A percentile compares a stretch with the other conserved stretches of the same genome.
phyloP scores from a whole-genome alignment of 2,329 filamentous ascomycete species.

The Paracoccidioides brasiliensis region DNA sequence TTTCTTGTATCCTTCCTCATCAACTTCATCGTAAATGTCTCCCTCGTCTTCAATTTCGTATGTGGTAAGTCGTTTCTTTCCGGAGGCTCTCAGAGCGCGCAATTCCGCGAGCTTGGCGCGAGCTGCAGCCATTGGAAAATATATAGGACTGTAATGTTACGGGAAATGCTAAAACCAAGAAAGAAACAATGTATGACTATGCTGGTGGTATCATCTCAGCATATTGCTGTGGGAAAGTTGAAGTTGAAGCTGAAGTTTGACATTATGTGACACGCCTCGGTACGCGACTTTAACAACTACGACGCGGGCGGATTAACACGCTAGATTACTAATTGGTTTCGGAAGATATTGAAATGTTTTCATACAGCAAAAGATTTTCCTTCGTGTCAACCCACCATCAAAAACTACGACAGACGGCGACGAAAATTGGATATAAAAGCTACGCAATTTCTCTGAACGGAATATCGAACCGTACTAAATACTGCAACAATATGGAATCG shows the following conservation, averaged over 20 bases:
- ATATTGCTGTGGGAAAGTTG: neutral
- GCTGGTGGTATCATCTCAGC: neutral
- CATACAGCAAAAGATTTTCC: no score
- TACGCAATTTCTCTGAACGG: neutral
- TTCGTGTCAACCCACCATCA: no score
- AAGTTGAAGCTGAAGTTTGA: neutral
- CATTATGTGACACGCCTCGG: neutral
- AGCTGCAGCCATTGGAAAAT: slow-evolving; percentile 9
- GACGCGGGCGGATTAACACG: neutral
- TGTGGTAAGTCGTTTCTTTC: slow-evolving; percentile 78
- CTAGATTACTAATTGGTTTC: neutral
- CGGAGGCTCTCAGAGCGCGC: slow-evolving; percentile 67
- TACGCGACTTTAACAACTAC: neutral
- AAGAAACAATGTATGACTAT: neutral
- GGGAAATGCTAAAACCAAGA: neutral
- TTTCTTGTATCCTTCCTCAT: slow-evolving; percentile 95
- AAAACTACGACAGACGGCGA: no score
- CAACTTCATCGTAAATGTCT: slow-evolving; percentile 86
- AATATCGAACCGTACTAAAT: neutral
- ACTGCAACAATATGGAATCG: neutral
- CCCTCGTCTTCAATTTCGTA: slow-evolving; percentile 79
- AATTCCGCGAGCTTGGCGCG: slow-evolving; percentile 50
- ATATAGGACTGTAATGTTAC: neutral
- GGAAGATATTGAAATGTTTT: no score
- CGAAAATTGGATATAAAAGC: no score